phyloP scores from a whole-genome alignment of 1,284 basidiomycete species.

The Singerocomus inundabilis region DNA sequence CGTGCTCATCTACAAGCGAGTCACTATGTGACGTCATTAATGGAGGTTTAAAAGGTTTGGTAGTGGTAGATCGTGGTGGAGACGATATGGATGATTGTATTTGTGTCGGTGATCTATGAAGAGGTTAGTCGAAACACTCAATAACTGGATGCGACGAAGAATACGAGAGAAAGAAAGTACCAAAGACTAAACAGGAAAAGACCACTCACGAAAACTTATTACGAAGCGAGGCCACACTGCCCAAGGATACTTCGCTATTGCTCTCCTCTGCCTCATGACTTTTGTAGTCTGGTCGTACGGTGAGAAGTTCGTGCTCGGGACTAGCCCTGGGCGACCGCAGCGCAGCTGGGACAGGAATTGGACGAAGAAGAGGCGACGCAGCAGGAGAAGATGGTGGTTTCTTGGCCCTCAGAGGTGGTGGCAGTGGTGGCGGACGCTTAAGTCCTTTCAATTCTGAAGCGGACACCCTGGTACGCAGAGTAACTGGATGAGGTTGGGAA shows the following conservation, averaged over 20 bases:
- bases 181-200: background rate
- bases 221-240: constrained; percentile 45
- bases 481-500: constrained; percentile 16
- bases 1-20: constrained; percentile 8
- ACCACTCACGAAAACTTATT: constrained; percentile 52
- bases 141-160: background rate
- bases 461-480: constrained; percentile 34
- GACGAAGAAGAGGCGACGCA: constrained; percentile 44
- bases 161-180: background rate
- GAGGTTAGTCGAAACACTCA: background rate
- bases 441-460: constrained; percentile 44
- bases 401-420: constrained; percentile 50
- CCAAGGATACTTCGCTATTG: constrained; percentile 19
- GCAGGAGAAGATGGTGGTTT: constrained; percentile 37
- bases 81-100: constrained; percentile 6
- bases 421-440: constrained; percentile 58
- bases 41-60: constrained; percentile 14
- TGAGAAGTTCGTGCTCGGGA: constrained; percentile 22
- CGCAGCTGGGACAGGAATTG: constrained; percentile 39
- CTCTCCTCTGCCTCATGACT: constrained; percentile 18
- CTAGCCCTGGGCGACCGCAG: constrained; percentile 22
- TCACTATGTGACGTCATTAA: constrained; percentile 24
- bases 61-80: constrained; percentile 20
- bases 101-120: constrained; percentile 13
- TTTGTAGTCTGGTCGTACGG: constrained; percentile 24